phyloP scores from a whole-genome alignment of 208 protist genomes.

The Lotmaria passim region DNA sequence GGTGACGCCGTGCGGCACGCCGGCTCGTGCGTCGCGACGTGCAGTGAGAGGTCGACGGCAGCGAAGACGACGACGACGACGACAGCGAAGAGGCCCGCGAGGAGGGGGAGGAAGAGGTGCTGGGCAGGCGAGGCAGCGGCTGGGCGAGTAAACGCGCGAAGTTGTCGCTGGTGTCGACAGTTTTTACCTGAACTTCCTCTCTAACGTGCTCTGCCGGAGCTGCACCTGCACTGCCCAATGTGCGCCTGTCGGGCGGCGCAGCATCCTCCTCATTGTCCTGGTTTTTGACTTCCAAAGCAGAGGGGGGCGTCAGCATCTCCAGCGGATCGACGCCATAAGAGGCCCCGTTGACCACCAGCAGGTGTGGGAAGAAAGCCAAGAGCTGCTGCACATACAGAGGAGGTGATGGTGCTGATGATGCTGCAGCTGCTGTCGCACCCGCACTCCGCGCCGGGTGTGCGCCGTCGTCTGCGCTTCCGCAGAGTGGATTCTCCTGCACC shows the following conservation, averaged over 20 bases:
- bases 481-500: slow-evolving; percentile 17
- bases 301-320: slow-evolving; percentile 12
- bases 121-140: slow-evolving; percentile 20
- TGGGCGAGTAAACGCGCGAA: slow-evolving; percentile 22
- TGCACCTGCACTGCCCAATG: too few relatives aligned
- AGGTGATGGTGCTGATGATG: neutral
- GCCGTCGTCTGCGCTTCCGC: neutral
- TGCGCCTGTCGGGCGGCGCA: too few relatives aligned
- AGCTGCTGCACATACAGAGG: slow-evolving; percentile 46
- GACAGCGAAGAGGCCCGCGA: neutral
- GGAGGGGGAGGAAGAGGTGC: slow-evolving; percentile 7
- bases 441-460: neutral
- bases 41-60: neutral
- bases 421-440: neutral
- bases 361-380: slow-evolving; percentile 39
- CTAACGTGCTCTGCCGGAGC: too few relatives aligned
- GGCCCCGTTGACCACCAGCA: slow-evolving; percentile 63
- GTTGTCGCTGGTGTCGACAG: neutral
- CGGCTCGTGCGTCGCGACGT: neutral
- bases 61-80: neutral
- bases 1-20: neutral
- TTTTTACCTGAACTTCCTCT: neutral
- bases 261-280: neutral
- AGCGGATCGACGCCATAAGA: slow-evolving; percentile 62
- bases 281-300: neutral